These are phyloP conservation scores for Kurtzmaniella fragi DNA, from an alignment of 805 yeast species.

Conservation along the genomic window DNA sequence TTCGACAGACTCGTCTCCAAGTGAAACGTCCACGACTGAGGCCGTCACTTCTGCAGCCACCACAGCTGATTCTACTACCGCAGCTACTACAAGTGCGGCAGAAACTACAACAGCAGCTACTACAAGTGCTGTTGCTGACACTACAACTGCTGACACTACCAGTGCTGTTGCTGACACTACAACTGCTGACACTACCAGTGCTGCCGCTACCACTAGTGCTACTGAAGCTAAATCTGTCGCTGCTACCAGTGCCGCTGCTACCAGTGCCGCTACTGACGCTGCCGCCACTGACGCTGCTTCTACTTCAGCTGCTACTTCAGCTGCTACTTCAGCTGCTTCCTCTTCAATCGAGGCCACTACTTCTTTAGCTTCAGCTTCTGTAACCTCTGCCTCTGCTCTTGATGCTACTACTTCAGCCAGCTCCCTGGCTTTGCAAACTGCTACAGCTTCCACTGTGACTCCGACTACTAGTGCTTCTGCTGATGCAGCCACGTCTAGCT, in stretches of 20 bases:
- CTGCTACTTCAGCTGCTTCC: not conserved
- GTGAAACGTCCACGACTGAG: not conserved
- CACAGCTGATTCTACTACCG: not conserved
- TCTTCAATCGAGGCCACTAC: not conserved
- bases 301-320: not conserved
- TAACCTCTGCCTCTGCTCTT: not conserved
- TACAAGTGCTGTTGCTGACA: not conserved
- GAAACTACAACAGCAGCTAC: conserved; percentile 3
- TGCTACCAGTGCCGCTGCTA: not conserved
- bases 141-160: not conserved
- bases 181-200: not conserved
- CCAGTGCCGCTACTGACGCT: not conserved
- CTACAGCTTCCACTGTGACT: no score
- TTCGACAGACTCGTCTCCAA: conserved; percentile 1
- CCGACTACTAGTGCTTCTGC: no score
- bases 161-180: conserved; percentile 1
- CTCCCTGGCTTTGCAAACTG: no score
- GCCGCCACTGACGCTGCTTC: not conserved
- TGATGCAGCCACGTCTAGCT: not conserved
- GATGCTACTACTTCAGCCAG: not conserved
- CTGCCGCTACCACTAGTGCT: conserved; percentile 3
- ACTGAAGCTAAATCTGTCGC: not conserved
- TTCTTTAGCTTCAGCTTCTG: not conserved
- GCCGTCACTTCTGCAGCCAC: not conserved
- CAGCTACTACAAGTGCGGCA: conserved; percentile 1